phyloP scores from a whole-genome alignment of 129 eudicot genomes.

The Lonicera japonica region DNA sequence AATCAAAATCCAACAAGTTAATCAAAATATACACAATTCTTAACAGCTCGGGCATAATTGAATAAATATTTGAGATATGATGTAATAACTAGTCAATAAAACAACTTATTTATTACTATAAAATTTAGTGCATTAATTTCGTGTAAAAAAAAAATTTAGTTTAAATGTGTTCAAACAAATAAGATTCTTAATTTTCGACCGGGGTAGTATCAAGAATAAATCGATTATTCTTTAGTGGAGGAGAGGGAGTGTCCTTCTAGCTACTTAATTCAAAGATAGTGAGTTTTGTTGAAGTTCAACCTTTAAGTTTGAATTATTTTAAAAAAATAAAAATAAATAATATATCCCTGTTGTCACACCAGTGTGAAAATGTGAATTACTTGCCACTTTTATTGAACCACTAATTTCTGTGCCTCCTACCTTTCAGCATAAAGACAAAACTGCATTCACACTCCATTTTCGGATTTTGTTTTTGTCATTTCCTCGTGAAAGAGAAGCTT shows the following conservation, averaged over 20 bases:
- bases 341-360: neutral
- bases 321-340: no score
- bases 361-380: neutral
- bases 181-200: no score
- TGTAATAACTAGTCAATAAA: no score
- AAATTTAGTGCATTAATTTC: no score
- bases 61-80: no score
- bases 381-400: neutral
- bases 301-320: no score
- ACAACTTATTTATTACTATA: no score
- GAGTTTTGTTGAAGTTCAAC: neutral
- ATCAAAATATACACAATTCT: no score
- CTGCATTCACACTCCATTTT: neutral
- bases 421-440: neutral
- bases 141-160: no score
- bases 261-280: neutral
- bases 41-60: no score
- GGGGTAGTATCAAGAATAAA: neutral
- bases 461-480: neutral
- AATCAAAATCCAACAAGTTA: no score
- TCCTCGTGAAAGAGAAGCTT: neutral
- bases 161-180: no score
- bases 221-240: neutral
- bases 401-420: neutral
- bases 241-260: neutral